A percentile compares a stretch with the other conserved stretches of the same genome.
These are phyloP conservation scores for Lasiosphaeriaceae sp. DNA, from an alignment of 495 filamentous ascomycete species.

Conservation along the genomic window DNA sequence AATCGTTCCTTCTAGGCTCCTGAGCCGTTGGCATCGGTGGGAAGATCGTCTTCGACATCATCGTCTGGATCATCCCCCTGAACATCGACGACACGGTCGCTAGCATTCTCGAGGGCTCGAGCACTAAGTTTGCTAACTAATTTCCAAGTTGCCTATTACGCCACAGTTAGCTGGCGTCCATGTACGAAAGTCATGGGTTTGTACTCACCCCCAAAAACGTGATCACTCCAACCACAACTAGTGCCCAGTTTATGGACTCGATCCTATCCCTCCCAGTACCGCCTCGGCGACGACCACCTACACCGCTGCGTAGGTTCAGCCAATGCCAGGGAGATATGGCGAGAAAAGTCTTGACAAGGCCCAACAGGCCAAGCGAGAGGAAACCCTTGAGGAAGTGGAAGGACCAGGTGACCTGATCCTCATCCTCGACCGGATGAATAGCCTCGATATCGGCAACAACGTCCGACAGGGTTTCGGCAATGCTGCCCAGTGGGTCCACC, in stretches of 20 bases:
- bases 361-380: slow-evolving; percentile 76
- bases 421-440: slow-evolving; percentile 23
- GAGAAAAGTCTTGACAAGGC: slow-evolving; percentile 77
- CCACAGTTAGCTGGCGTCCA: slow-evolving; percentile 18
- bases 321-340: slow-evolving; percentile 70
- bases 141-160: slow-evolving; percentile 69
- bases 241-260: slow-evolving; percentile 67
- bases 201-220: slow-evolving; percentile 78
- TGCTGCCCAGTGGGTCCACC: slow-evolving; percentile 61
- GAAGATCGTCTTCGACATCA: slow-evolving; percentile 48
- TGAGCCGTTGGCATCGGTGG: slow-evolving; percentile 12
- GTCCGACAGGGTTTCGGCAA: slow-evolving; percentile 36
- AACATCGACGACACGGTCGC: slow-evolving; percentile 78
- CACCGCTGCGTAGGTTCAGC: slow-evolving; percentile 62
- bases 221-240: slow-evolving; percentile 73
- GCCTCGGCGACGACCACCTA: slow-evolving; percentile 47
- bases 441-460: slow-evolving; percentile 34
- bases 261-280: slow-evolving; percentile 65
- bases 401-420: slow-evolving; percentile 56
- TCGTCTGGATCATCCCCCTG: slow-evolving; percentile 70
- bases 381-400: slow-evolving; percentile 87
- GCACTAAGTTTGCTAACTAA: slow-evolving; percentile 67
- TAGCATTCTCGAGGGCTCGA: slow-evolving; percentile 65
- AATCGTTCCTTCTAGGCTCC: slow-evolving; percentile 16
- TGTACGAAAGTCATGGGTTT: background rate